Conservation (phyloP, 2,329 filamentous ascomycete genomes). For the Aspergillus unguis region DNA sequence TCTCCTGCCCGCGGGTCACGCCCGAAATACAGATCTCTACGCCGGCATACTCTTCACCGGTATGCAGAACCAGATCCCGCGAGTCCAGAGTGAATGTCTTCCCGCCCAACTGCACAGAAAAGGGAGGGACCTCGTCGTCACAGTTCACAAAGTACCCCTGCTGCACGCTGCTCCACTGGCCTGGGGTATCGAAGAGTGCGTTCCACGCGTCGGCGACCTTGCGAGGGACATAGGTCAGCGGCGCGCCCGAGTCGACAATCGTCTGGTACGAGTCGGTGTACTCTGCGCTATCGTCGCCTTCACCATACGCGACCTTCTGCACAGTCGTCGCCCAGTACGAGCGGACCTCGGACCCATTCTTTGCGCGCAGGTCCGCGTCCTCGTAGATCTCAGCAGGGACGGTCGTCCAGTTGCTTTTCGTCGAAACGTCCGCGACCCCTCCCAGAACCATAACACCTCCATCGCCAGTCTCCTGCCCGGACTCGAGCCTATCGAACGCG, state of each 20-base stretch:
- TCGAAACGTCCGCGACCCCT: conserved; percentile 16
- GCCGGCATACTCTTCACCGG: conserved; percentile 2
- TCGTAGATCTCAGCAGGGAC: conserved; percentile 19
- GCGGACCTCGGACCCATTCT: conserved; percentile 16
- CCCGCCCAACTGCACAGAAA: conserved; percentile 42
- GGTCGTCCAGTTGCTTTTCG: conserved; percentile 10
- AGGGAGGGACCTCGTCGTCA: conserved; percentile 37
- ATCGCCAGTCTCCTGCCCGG: conserved; percentile 14
- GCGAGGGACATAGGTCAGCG: conserved; percentile 35
- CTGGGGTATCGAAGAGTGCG: conserved; percentile 41
- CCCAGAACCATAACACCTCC: conserved; percentile 21
- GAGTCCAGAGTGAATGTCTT: conserved; percentile 29
- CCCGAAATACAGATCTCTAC: conserved; percentile 17
- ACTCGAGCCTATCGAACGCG: conserved; percentile 43
- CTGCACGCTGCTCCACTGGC: conserved; percentile 26
- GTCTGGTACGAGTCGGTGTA: conserved; percentile 7
- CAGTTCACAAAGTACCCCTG: conserved; percentile 43
- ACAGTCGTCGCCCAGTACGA: conserved; percentile 11
- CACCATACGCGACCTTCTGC: conserved; percentile 4
- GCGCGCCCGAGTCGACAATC: conserved; percentile 27
- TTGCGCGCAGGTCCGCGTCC: conserved; percentile 17
- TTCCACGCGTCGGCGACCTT: conserved; percentile 39
- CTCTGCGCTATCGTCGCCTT: not conserved
- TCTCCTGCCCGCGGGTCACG: conserved; percentile 7
- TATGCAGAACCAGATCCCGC: conserved; percentile 27